phyloP scores from a whole-genome alignment of 805 yeast species.

The Starmerella powellii region DNA sequence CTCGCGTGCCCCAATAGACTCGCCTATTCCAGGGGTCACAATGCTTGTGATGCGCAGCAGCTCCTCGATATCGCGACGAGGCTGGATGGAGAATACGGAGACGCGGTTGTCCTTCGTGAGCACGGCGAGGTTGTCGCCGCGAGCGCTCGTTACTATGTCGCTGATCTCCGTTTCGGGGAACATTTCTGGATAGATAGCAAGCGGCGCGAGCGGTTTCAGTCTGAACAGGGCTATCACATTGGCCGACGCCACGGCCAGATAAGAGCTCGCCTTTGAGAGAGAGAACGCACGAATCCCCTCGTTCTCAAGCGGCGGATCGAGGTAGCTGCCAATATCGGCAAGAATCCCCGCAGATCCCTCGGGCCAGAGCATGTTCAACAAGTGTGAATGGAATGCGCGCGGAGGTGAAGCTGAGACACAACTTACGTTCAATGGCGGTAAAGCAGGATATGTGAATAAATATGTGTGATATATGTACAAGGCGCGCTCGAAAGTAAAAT shows the following conservation, averaged over 20 bases:
- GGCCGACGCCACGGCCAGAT: slow-evolving; percentile 17
- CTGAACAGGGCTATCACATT: slow-evolving; percentile 20
- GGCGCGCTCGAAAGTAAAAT: too few relatives aligned
- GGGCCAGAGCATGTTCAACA: slow-evolving; percentile 23
- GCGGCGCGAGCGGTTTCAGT: slow-evolving; percentile 22
- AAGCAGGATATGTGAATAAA: too few relatives aligned
- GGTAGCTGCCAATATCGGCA: slow-evolving; percentile 16
- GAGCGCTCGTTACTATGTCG: slow-evolving; percentile 10
- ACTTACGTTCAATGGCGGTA: too few relatives aligned
- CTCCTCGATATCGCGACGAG: slow-evolving; percentile 20
- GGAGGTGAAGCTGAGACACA: too few relatives aligned
- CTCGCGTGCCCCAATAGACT: slow-evolving; percentile 31
- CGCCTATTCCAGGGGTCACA: slow-evolving; percentile 32
- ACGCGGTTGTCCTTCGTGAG: slow-evolving; percentile 15
- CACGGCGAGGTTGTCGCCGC: slow-evolving; percentile 16
- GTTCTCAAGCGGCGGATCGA: slow-evolving; percentile 13
- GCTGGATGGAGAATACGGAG: slow-evolving; percentile 14
- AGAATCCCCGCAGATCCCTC: slow-evolving; percentile 21
- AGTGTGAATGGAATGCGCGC: not conserved
- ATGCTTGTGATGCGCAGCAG: slow-evolving; percentile 11
- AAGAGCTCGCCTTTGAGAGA: slow-evolving; percentile 21
- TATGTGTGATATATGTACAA: too few relatives aligned
- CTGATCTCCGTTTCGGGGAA: slow-evolving; percentile 12
- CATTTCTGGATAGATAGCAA: slow-evolving; percentile 18
- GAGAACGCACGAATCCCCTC: slow-evolving; percentile 14